Evolutionary conservation across 495 filamentous ascomycete genomes (phyloP), one percentile per base, ranked within the genome.

Genomic region (Penicillium ucsense): DNA sequence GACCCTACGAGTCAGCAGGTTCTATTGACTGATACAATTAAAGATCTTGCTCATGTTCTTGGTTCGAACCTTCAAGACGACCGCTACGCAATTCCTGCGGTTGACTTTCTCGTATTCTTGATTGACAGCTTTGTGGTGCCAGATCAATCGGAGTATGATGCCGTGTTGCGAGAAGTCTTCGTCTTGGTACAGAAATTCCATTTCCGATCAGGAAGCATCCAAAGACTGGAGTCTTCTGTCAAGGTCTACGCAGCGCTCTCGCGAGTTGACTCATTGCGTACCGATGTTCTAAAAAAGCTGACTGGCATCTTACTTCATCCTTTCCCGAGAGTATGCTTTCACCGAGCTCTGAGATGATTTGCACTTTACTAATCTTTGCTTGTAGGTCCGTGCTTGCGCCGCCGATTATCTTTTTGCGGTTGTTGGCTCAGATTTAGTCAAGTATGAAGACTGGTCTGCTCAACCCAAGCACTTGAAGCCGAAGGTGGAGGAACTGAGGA

Each of bases 121-220:
- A 75, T 91, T 43, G 85, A 74, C 48, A 62, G 63, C 31, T 74
- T 67, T 48, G 35, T 62, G 9, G 42, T 46, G 28, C 20, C 48
- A 27, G 40, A 47, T 11, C 48, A 53, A 1, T 46, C 55, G 20
- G 48, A 51, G 5, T 47, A 36, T 6, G 59, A 63, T 38, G 48
- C 56, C 33, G 56, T 74, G 47, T 75, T 74, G 53, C 75, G 76
- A 52, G 74, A 61, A 27, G 60, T 94, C 12, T 89, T 89, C 46
- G 66, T 79, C 31, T 63, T 79, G 9, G 75, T 81, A 6, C 88
- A 91, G 53, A 87, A 84, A 63, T 74, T 86, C 4, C 87, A 89
- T 55, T 88, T 83, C 71, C 90, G 89, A 66, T 84, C 86, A 7
- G 74, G 78, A 8, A 88, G 86, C 58, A 79, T 94, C 4, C 73